These are phyloP conservation scores for Solanum pimpinellifolium DNA, from an alignment of 257 asterid species.

Conservation along the genomic window DNA sequence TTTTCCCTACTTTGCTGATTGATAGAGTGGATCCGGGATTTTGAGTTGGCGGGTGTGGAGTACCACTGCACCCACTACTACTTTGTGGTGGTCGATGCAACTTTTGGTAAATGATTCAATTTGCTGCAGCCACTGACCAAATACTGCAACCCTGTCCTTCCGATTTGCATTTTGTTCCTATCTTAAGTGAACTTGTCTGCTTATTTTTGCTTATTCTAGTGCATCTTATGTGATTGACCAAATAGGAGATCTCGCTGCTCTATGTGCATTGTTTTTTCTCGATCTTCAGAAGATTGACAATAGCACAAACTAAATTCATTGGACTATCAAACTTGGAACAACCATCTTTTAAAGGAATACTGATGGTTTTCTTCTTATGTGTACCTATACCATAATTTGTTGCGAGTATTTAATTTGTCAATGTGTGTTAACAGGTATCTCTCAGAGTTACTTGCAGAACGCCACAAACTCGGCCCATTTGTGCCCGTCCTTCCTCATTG, in stretches of 20 bases:
- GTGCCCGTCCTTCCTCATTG: conserved; percentile 67
- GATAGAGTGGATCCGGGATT: not conserved
- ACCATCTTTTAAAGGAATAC: not conserved
- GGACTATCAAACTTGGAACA: not conserved
- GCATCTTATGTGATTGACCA: not conserved
- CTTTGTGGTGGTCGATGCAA: not conserved
- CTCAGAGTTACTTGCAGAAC: conserved; percentile 62
- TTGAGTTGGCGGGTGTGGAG: not conserved
- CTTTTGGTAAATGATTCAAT: not conserved
- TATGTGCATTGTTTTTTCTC: not conserved
- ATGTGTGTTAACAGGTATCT: conserved; percentile 21
- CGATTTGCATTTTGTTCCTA: not conserved
- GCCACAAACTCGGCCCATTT: conserved; percentile 62
- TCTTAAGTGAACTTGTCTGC: not conserved
- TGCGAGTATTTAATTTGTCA: not conserved
- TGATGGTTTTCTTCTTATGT: not conserved
- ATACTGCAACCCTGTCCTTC: not conserved
- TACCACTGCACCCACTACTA: not conserved
- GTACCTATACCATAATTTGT: not conserved
- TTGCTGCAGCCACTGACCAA: not conserved
- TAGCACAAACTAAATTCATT: not conserved
- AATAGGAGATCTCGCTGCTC: not conserved
- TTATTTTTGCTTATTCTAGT: not conserved
- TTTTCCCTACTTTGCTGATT: not conserved
- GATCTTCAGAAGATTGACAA: not conserved